Evolutionary conservation across 1,284 basidiomycete genomes (phyloP).

Genomic region (Melanopsichium pennsylvanicum): DNA sequence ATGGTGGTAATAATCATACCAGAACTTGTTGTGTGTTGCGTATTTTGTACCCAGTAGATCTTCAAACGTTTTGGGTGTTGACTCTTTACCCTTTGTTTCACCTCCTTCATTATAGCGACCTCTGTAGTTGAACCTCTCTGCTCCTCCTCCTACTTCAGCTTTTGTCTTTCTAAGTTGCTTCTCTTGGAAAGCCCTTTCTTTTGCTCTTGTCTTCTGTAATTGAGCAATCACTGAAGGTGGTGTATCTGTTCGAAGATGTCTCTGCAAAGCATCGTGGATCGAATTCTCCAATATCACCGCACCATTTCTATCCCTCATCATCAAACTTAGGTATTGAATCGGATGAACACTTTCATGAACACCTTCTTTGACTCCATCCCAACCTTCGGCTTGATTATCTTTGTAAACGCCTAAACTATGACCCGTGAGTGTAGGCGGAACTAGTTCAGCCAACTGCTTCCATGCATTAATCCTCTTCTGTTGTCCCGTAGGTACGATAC

Average conservation of each 20-base stretch:
- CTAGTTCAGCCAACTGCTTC: neutral
- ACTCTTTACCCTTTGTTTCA: neutral
- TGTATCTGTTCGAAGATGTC: neutral
- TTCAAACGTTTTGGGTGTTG: neutral
- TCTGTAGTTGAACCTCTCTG: no score
- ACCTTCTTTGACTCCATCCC: neutral
- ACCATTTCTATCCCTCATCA: conserved; percentile 6
- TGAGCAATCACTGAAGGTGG: neutral
- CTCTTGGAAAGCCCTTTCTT: neutral
- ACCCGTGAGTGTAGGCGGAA: conserved; percentile 4
- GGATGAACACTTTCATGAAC: conserved; percentile 18
- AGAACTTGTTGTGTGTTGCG: conserved; percentile 7
- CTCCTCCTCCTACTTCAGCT: no score
- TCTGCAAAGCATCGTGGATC: neutral
- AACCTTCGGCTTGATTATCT: neutral
- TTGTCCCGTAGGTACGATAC: neutral
- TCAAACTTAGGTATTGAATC: conserved; percentile 12
- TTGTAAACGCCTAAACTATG: conserved; percentile 3
- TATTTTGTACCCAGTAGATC: neutral
- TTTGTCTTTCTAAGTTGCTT: neutral
- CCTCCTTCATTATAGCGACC: no score
- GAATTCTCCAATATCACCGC: conserved; percentile 16
- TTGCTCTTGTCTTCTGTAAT: neutral
- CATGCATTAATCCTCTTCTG: conserved; percentile 4
- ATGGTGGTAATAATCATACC: neutral